Percentiles rank a stretch among this genome's conserved stretches.
phyloP scores from a whole-genome alignment of 257 asterid genomes.

The Salvia splendens region DNA sequence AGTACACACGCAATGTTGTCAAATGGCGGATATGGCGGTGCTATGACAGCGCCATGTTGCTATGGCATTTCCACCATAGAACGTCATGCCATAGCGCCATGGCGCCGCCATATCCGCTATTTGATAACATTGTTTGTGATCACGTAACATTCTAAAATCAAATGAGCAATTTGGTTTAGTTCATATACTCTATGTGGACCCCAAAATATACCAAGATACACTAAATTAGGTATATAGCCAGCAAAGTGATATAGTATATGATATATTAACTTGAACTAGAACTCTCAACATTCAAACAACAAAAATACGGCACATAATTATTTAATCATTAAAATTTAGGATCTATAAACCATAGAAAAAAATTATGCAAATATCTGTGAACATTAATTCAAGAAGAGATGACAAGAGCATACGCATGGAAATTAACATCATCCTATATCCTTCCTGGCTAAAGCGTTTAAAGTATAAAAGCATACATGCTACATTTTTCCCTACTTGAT shows the following conservation, averaged over 20 bases:
- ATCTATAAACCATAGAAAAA: slow-evolving; percentile 11
- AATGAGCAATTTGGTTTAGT: not conserved
- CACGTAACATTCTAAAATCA: slow-evolving; percentile 15
- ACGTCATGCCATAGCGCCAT: too few relatives aligned
- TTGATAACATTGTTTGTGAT: too few relatives aligned
- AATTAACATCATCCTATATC: slow-evolving; percentile 18
- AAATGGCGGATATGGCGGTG: too few relatives aligned
- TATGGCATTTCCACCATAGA: too few relatives aligned
- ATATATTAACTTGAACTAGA: not conserved
- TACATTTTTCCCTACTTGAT: slow-evolving; percentile 14
- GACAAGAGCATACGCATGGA: slow-evolving; percentile 18
- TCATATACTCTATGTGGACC: slow-evolving; percentile 19
- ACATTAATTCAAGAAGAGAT: slow-evolving; percentile 15
- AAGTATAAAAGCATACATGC: not conserved
- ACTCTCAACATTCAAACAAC: slow-evolving; percentile 17
- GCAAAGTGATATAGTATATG: not conserved
- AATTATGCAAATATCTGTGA: not conserved
- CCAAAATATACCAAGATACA: not conserved
- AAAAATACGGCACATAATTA: slow-evolving; percentile 8
- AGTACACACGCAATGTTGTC: too few relatives aligned
- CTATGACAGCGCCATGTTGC: too few relatives aligned
- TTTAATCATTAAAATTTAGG: slow-evolving; percentile 4
- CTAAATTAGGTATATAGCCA: slow-evolving; percentile 6
- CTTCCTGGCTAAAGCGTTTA: not conserved
- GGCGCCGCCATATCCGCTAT: too few relatives aligned